These are phyloP conservation scores for Leccinum sublutescens DNA, from an alignment of 768 basidiomycete genomes.

Conservation along the genomic window DNA sequence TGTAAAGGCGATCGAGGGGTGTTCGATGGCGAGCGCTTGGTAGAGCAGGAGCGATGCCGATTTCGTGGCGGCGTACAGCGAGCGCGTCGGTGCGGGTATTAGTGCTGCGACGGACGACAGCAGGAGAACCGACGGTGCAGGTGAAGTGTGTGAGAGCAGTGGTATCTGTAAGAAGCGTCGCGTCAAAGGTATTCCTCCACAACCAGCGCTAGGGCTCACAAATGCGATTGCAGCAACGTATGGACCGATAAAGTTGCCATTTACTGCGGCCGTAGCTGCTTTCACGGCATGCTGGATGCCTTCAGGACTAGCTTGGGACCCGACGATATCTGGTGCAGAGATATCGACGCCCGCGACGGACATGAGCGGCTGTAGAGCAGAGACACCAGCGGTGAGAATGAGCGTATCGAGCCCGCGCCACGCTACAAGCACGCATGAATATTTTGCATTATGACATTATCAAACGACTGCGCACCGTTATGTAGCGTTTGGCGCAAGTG, in stretches of 20 bases:
- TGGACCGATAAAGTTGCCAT: constrained; percentile 70
- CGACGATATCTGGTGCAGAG: constrained; percentile 26
- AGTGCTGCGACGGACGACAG: constrained; percentile 76
- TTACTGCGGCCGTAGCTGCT: constrained; percentile 53
- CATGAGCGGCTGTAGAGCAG: constrained; percentile 74
- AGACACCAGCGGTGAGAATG: constrained; percentile 80
- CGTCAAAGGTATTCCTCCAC: background rate
- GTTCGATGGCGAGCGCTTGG: constrained; percentile 78
- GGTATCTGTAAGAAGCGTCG: constrained; percentile 57
- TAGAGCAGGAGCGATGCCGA: constrained; percentile 74
- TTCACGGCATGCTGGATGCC: constrained; percentile 61
- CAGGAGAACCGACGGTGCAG: constrained; percentile 70
- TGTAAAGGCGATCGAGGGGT: constrained; percentile 64
- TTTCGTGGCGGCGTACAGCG: constrained; percentile 84
- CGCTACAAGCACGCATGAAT: constrained; percentile 39
- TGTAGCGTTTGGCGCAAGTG: constrained; percentile 51
- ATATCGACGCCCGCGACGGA: constrained; percentile 59
- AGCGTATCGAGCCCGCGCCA: constrained; percentile 86
- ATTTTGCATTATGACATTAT: background rate
- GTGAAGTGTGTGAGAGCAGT: constrained; percentile 60
- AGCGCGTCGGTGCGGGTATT: constrained; percentile 82
- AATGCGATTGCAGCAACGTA: constrained; percentile 68
- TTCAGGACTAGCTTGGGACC: constrained; percentile 43
- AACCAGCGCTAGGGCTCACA: constrained; percentile 41
- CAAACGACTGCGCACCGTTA: constrained; percentile 39